A percentile compares a stretch with the other conserved stretches of the same genome.
Evolutionary conservation across 163 green algal species (phyloP).

Genomic region (Volvox carteri): DNA sequence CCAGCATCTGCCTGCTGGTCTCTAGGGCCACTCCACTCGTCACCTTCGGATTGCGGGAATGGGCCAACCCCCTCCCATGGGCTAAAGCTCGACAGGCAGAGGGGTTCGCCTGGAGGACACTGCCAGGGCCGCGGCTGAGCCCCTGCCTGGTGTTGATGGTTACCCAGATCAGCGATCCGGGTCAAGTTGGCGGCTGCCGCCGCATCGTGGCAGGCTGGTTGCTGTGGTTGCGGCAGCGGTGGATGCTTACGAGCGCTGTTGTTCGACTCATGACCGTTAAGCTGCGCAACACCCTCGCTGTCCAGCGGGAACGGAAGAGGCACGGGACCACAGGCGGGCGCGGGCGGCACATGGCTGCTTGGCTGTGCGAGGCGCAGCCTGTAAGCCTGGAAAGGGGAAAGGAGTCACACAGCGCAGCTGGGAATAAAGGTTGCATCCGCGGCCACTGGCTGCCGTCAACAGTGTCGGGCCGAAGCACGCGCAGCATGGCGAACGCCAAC

Average conservation of each 20-base stretch:
- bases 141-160: not conserved
- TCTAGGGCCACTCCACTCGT: not conserved
- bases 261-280: not conserved
- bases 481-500: not conserved
- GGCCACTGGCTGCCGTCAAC: too few relatives aligned
- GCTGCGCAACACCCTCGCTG: not conserved
- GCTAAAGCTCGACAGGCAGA: not conserved
- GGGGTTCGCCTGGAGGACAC: not conserved
- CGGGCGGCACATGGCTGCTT: not conserved
- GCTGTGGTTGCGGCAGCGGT: not conserved
- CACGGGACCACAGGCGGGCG: not conserved
- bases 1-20: not conserved
- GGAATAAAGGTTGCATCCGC: too few relatives aligned
- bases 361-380: slow-evolving; percentile 19
- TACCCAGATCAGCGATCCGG: not conserved
- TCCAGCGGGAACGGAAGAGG: slow-evolving; percentile 39
- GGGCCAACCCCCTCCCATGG: not conserved
- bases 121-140: not conserved
- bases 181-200: not conserved
- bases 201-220: not conserved
- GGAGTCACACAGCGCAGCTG: not conserved
- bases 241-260: not conserved
- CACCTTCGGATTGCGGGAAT: slow-evolving; percentile 15
- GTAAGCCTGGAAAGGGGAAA: slow-evolving; percentile 20
- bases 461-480: slow-evolving; percentile 17